Percentiles rank a stretch among this genome's conserved stretches.
Conservation (phyloP, 176 grass and related monocot species). For the Alopecurus myosuroides region DNA sequence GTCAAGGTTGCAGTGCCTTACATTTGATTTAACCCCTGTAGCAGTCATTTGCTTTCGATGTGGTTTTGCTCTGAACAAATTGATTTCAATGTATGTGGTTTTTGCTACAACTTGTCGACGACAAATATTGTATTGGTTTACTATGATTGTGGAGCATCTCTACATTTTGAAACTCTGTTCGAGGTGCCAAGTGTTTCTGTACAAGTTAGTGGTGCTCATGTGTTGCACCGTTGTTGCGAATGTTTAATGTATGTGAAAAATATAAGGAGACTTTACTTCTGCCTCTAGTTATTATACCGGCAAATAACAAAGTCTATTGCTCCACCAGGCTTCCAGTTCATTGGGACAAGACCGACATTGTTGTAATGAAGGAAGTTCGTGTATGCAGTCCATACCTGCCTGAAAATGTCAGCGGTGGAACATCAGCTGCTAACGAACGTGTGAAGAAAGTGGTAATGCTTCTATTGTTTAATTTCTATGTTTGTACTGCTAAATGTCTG, state of each 20-base stretch:
- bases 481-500: neutral
- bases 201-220: neutral
- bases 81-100: neutral
- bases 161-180: neutral
- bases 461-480: neutral
- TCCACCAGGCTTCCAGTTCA: constrained; percentile 84
- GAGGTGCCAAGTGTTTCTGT: neutral
- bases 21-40: neutral
- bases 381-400: constrained; percentile 85
- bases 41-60: neutral
- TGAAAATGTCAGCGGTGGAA: constrained; percentile 90
- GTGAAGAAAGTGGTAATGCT: constrained; percentile 96
- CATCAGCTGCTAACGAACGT: constrained; percentile 79
- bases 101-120: constrained; percentile 24
- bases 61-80: neutral
- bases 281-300: neutral
- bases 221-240: neutral
- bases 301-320: constrained; percentile 14
- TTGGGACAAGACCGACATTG: constrained; percentile 92
- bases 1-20: neutral
- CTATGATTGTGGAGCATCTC: neutral
- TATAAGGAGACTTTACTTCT: neutral
- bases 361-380: constrained; percentile 90
- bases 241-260: neutral
- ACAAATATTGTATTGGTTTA: neutral